A percentile compares a stretch with the other conserved stretches of the same genome.
Conservation (phyloP, 1,139 yeast genomes). For the Saccharomycopsis hybrid region DNA sequence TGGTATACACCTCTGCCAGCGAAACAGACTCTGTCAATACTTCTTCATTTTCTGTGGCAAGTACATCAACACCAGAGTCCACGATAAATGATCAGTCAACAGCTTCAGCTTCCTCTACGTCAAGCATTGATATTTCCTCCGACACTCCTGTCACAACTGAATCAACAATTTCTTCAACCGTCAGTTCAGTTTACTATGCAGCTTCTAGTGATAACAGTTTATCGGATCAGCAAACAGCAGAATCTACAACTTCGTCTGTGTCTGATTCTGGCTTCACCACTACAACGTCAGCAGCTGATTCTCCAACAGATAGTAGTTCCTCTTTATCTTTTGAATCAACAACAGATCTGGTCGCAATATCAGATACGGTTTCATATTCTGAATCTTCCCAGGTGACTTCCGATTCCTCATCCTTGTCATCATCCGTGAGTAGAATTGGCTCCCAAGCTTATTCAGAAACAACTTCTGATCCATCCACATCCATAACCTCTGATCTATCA, state of each 20-base stretch:
- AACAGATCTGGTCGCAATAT: too few relatives aligned
- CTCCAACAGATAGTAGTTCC: too few relatives aligned
- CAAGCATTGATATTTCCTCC: background rate
- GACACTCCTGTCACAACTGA: background rate
- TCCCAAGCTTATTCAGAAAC: too few relatives aligned
- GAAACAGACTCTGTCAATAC: conserved; percentile 1
- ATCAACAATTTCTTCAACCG: background rate
- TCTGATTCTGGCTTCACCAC: background rate
- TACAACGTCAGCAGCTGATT: background rate
- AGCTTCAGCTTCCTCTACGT: background rate
- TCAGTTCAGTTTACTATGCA: background rate
- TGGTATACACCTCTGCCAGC: background rate
- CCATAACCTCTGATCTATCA: too few relatives aligned
- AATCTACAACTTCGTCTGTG: background rate
- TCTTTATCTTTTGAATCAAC: too few relatives aligned
- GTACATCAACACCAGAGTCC: background rate
- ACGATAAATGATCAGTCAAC: background rate
- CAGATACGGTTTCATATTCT: too few relatives aligned
- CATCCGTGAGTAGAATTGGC: too few relatives aligned
- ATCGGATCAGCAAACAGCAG: background rate
- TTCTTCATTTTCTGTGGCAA: background rate
- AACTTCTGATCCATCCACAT: too few relatives aligned
- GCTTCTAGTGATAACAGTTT: background rate
- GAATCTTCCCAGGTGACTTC: too few relatives aligned
- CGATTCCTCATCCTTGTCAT: too few relatives aligned